Base-by-base conservation (phyloP, 129 eudicot species). In the Lactuca sativa region DNA sequence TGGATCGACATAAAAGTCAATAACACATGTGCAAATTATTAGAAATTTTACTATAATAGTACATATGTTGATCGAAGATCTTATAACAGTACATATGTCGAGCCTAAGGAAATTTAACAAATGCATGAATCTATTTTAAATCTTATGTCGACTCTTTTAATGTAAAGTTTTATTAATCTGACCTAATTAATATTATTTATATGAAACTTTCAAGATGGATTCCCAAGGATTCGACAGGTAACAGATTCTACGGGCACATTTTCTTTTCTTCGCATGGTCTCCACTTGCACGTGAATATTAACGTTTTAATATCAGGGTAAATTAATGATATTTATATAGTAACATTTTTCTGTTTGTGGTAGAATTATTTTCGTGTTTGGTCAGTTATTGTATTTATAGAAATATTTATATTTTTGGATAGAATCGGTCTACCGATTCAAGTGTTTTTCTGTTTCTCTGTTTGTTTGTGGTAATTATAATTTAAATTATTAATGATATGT, bases 271-370 rank as follows among this genome's bases (percentile, higher is more conserved):
- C 9, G 55, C 56, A 18, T 55, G 64, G 54, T 54, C 73, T 38
- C 73, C n/a, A 33, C 11, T 43, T 25, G 43, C 74, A 70, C 47
- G 74, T 70, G 74, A 57, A 56, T 40, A 13, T 13, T 38, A 56
- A 17, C 43, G 55, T 38, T 69, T 70, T 70, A 43, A 40, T 17
- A 13, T 53, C 10, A 10, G 7, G 7, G 34, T 12, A 8, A 49
- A 15, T 16, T 49, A 52, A 56, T 16, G 6, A 36, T 25, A 25
- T 25, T 25, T 25, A 25, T 25, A 25, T 25, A 25, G 30, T 25
- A 25, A 25, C 30, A 2, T 25, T 25, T 25, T 25, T 25, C 30
- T 25, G 30, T 25, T 25, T 25, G 30, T 25, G 30, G 30, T 21
- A 57, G 2, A 18, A 31, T 58, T 30, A 58, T 31, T 58, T 5